Evolutionary conservation across 108 stramenopile species (phyloP), one percentile per base, ranked within the genome.

Genomic region (Chaetoceros tenuissimus): DNA sequence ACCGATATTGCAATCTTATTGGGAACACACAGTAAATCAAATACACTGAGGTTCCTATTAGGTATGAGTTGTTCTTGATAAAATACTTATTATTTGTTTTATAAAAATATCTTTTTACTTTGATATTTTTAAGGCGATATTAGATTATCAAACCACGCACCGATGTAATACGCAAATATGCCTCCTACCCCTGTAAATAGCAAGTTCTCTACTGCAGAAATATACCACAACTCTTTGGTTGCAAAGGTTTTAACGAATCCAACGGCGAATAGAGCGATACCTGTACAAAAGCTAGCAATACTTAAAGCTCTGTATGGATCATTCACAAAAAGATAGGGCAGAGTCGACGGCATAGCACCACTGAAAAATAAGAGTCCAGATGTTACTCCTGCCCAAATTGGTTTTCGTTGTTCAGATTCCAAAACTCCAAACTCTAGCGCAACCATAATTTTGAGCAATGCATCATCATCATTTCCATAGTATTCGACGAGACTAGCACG

Each of bases 381-480:
- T 3, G 71, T 28, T n/a, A n/a, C 59, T 22, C 71, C 75, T 22
- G 75, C 75, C 19, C 67, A 55, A 47, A 68, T 7, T 22, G 75
- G 75, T 30, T 55, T 55, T 30, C 75, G 55, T 1, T 62, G 48
- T 47, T 76, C 75, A 13, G 57, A 58, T 28, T 76, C 75, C 1
- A 76, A 60, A 0, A 76, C 70, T 50, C 75, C 75, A 29, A 76
- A 71, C 49, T 76, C 75, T 30, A 76, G 47, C 27, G 75, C 75
- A 40, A 68, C 64, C 75, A 76, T 76, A 23, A 76, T 68, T 57
- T 76, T 76, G 23, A 76, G 28, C 22, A 76, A 53, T 8, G 68
- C 75, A 48, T 76, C 75, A 16, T 65, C 55, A 57, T 76, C 72
- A 8, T 44, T 24, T 53, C 22, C 46, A 46, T 76, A 76, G 25